phyloP scores from a whole-genome alignment of 2,329 filamentous ascomycete species.

The Talaromyces amestolkiae region DNA sequence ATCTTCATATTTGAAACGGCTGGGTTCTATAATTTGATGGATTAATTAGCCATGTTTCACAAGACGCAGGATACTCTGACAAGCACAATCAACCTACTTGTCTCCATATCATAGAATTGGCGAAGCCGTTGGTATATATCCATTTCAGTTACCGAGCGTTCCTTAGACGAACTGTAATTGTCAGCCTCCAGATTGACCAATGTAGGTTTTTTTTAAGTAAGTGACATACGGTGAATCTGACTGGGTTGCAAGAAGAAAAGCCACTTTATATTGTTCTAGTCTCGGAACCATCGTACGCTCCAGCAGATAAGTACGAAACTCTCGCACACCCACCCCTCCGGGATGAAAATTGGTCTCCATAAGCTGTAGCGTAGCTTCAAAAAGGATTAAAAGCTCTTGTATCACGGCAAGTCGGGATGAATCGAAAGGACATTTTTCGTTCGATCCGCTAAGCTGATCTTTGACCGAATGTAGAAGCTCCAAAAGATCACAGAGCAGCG shows the following conservation, averaged over 20 bases:
- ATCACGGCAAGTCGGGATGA: constrained; percentile 23
- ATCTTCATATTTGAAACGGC: constrained; percentile 22
- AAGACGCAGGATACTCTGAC: too few relatives aligned
- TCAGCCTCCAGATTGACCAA: too few relatives aligned
- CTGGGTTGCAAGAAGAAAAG: constrained; percentile 29
- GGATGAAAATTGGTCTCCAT: constrained; percentile 34
- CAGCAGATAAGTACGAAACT: constrained; percentile 28
- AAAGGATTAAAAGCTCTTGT: constrained; percentile 25
- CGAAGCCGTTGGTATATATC: constrained; percentile 23
- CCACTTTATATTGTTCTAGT: constrained; percentile 32
- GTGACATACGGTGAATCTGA: constrained; percentile 25
- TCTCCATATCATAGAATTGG: constrained; percentile 21
- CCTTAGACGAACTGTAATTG: too few relatives aligned
- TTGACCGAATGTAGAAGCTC: constrained; percentile 27
- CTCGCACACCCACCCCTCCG: constrained; percentile 28
- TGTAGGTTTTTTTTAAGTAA: too few relatives aligned
- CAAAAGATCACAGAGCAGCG: constrained; percentile 25
- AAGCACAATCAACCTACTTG: constrained; percentile 18
- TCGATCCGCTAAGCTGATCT: constrained; percentile 26
- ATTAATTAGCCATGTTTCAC: too few relatives aligned
- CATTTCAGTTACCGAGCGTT: constrained; percentile 21
- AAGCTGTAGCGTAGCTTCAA: constrained; percentile 25
- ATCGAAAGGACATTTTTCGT: constrained; percentile 27
- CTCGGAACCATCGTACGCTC: constrained; percentile 29
- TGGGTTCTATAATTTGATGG: too few relatives aligned